Base-by-base conservation (phyloP, 192 early-diverging fungal genomes). In the Linnemannia exigua region DNA sequence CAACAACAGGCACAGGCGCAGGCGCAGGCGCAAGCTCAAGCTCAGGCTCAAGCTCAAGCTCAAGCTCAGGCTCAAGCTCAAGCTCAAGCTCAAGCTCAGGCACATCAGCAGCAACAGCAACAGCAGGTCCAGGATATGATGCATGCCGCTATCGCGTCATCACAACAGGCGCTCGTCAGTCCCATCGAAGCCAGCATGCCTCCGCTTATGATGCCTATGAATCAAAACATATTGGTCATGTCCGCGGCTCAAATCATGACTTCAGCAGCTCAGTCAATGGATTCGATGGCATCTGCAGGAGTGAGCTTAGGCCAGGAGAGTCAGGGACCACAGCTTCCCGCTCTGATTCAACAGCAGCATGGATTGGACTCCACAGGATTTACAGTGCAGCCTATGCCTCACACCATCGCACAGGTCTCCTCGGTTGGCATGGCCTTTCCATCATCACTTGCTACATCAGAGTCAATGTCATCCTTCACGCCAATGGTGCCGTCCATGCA, bases 401-500 rank as follows among this genome's bases (percentile, higher is more conserved):
- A 75, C 35, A 22, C 72, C 19, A 37, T 6, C 46, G 67, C 63
- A 25, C 46, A 72, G 11, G 46, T 46, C 0, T 3, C 76, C 22
- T 5, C 84, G 25, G 73, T 36, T 0, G 79, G 61, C 15, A 74
- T 80, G 54, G 44, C 74, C 8, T 86, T 80, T 38, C 84, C 84
- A 41, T 73, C 84, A 15, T 75, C 84, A 25, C 19, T 79, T 3
- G 54, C 78, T 4, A 72, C 67, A 9, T 47, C 84, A 69, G 84
- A 86, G 48, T 86, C 78, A 16, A 80, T 80, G 84, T 51, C 51
- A 6, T 67, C 51, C 19, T 80, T 80, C 70, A 79, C 74, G 9
- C 84, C 84, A 4, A 76, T 79, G 84, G 74, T 86, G 22, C 84
- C 84, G 16, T 73, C 84, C 0, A 86, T 86, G 78, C 84, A 80